Conservation (phyloP, 2,329 filamentous ascomycete species). For the Monilinia polystroma region DNA sequence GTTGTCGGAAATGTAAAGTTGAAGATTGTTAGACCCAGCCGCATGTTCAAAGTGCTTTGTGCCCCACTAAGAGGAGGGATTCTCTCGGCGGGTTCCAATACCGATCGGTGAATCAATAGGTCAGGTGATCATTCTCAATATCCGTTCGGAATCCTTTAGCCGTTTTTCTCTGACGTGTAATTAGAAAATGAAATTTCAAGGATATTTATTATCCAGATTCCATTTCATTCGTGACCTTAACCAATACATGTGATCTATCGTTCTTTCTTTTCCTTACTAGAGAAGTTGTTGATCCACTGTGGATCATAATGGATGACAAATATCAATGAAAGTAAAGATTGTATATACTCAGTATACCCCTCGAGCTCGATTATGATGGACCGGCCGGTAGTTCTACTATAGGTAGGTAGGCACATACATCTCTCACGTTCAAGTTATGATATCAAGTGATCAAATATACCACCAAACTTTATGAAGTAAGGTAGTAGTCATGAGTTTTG, state of each 20-base stretch:
- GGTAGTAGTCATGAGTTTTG: no score
- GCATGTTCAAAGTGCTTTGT: conserved; percentile 28
- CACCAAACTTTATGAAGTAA: background rate
- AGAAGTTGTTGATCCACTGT: background rate
- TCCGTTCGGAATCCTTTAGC: background rate
- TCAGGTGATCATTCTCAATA: conserved; percentile 12
- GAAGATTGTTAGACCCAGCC: conserved; percentile 28
- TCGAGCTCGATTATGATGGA: no score
- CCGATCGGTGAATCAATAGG: conserved; percentile 1
- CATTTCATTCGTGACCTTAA: background rate
- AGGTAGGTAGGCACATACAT: background rate
- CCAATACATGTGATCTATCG: background rate
- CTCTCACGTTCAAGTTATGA: background rate
- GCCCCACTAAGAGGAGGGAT: conserved; percentile 27
- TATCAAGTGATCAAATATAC: background rate
- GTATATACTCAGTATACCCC: background rate
- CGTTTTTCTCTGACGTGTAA: background rate
- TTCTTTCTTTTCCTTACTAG: background rate
- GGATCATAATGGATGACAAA: background rate
- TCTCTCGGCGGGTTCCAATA: conserved; percentile 15
- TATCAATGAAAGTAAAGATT: background rate
- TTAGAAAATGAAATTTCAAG: background rate
- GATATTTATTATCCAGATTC: background rate
- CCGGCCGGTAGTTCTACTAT: background rate
- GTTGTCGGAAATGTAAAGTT: conserved; percentile 27